phyloP scores from a whole-genome alignment of 495 filamentous ascomycete genomes.

The Rusavskia elegans region DNA sequence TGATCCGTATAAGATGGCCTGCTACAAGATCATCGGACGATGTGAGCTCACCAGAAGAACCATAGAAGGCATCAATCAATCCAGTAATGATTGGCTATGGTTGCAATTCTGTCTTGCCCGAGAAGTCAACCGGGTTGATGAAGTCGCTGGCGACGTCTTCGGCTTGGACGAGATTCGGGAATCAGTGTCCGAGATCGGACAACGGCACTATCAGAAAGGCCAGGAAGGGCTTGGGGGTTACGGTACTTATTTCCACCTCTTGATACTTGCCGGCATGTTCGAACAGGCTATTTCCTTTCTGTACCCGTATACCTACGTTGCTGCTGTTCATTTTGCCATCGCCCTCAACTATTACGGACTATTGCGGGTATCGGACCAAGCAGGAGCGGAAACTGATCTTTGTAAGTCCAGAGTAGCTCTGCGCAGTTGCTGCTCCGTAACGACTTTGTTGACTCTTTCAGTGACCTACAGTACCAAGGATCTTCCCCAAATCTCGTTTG shows the following conservation, averaged over 20 bases:
- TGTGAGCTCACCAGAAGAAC: conserved; percentile 72
- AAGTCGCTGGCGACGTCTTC: conserved; percentile 76
- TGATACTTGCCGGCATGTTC: conserved; percentile 84
- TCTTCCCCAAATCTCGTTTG: conserved; percentile 85
- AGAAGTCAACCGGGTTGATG: conserved; percentile 67
- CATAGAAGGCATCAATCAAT: conserved; percentile 63
- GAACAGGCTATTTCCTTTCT: conserved; percentile 86
- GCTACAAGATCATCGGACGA: conserved; percentile 93
- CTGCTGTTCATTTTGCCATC: conserved; percentile 90
- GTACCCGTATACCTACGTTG: conserved; percentile 73
- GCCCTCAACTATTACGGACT: conserved; percentile 83
- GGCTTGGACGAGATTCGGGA: conserved; percentile 72
- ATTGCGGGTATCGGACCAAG: conserved; percentile 64
- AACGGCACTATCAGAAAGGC: conserved; percentile 66
- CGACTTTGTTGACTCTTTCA: conserved; percentile 22
- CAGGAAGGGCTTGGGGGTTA: conserved; percentile 58
- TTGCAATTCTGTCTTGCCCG: conserved; percentile 83
- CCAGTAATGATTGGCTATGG: conserved; percentile 94
- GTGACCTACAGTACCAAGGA: conserved; percentile 57
- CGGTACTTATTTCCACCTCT: conserved; percentile 82
- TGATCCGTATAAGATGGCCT: conserved; percentile 92
- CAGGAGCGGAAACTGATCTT: conserved; percentile 52
- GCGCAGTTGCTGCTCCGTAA: neutral
- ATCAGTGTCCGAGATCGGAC: conserved; percentile 75
- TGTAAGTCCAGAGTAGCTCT: conserved; percentile 30